Conservation (phyloP, 495 filamentous ascomycete species). For the Neurospora sp. region DNA sequence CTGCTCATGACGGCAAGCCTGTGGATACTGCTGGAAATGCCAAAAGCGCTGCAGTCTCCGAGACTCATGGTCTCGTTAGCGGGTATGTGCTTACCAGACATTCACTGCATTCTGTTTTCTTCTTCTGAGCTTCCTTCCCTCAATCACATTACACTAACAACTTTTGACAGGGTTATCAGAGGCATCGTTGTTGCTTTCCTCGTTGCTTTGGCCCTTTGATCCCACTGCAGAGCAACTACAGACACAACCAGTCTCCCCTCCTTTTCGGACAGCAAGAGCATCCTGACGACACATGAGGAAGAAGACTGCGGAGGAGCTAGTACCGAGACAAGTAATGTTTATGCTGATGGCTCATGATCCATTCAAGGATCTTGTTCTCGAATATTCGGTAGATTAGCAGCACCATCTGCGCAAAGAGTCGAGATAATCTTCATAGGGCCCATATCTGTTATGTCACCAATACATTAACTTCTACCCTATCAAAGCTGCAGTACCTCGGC, state of each 20-base stretch:
- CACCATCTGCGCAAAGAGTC: neutral
- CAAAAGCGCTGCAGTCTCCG: neutral
- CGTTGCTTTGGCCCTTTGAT: neutral
- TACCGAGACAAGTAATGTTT: neutral
- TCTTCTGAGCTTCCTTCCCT: neutral
- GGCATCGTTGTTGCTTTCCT: neutral
- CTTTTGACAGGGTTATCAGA: neutral
- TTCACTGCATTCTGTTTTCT: neutral
- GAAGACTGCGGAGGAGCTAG: neutral
- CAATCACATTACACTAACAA: neutral
- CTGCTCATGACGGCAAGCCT: neutral
- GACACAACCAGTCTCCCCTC: neutral
- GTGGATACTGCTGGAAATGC: neutral
- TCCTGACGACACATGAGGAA: neutral
- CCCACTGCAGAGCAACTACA: neutral
- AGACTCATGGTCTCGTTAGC: neutral
- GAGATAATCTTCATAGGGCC: neutral
- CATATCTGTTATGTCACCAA: neutral
- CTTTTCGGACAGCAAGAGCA: neutral
- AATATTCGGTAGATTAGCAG: neutral
- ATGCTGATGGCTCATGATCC: neutral
- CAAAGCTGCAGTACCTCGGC: neutral
- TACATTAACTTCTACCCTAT: neutral
- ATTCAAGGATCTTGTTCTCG: neutral
- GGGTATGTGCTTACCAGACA: neutral